Base-by-base conservation (phyloP, 148 eudicot species). In the Fagopyrum esculentum region DNA sequence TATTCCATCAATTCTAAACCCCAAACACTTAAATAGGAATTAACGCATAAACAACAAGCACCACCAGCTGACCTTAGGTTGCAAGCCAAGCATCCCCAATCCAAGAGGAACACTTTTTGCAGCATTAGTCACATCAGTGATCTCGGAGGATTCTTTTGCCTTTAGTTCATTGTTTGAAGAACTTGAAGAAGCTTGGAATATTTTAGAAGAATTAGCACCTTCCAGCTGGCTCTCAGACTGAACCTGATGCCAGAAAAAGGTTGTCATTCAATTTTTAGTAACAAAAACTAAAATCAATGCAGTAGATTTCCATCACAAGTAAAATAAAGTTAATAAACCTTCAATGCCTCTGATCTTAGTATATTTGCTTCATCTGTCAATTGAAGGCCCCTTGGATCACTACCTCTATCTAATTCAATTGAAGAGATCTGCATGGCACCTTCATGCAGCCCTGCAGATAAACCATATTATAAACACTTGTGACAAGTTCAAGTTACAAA, bases 41-140 rank as follows among this genome's bases (percentile, higher is more conserved):
- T 40, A 66, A 35, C 2, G n/a, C 15, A 74, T 63, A 8, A 61
- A 17, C 13, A 71, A 71, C 5, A 60, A 17, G 11, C n/a, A 40
- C 8, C 17, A 61, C 19, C 56, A 55, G 63, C 75, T 50, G 60
- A 92, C 98, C 97, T 89, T 95, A 29, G 93, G 91, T 82, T 90
- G 98, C 83, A 95, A 84, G 68, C 94, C 97, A 76, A 92, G 96
- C 35, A 86, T 77, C 71, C 99, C 99, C 78, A 92, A 69, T 77
- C 97, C 99, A 78, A 95, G 89, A 44, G 99, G 99, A 72, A 87
- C 85, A 75, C 78, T 77, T 72, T 84, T 76, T 57, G 85, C 75
- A 72, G 80, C 83, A 75, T 75, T 83, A 69, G 81, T 60, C 59
- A 64, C 82, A 77, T 74, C 84, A 45, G 45, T 72, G 74, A 68